A percentile compares a stretch with the other conserved stretches of the same genome.
phyloP scores from a whole-genome alignment of 768 basidiomycete species.

The Mycena venus region DNA sequence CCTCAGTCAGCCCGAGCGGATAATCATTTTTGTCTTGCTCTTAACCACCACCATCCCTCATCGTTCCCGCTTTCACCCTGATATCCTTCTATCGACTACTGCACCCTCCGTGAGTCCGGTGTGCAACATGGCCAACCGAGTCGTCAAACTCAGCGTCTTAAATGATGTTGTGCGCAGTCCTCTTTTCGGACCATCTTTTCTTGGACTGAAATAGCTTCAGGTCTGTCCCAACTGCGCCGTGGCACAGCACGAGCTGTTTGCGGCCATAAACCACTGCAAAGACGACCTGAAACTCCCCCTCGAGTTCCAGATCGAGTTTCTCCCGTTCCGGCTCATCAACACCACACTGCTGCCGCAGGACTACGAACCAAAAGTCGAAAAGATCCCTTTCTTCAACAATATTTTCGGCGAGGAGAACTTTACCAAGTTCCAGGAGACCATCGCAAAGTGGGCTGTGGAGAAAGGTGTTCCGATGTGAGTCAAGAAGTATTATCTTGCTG shows the following conservation, averaged over 20 bases:
- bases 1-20: slow-evolving; percentile 2
- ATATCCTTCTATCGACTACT: slow-evolving; percentile 15
- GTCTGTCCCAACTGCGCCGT: slow-evolving; percentile 67
- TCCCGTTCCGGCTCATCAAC: slow-evolving; percentile 64
- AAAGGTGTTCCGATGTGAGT: slow-evolving; percentile 72
- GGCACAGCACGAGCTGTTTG: slow-evolving; percentile 64
- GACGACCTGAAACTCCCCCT: slow-evolving; percentile 62
- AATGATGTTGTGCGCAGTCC: slow-evolving; percentile 61
- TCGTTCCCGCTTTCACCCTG: slow-evolving; percentile 1
- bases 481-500: background rate
- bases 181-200: slow-evolving; percentile 16
- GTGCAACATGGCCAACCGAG: slow-evolving; percentile 53
- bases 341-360: slow-evolving; percentile 52
- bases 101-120: slow-evolving; percentile 26
- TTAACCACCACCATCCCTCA: background rate
- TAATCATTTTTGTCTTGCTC: background rate
- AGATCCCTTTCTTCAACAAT: slow-evolving; percentile 55
- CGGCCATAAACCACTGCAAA: slow-evolving; percentile 63
- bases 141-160: slow-evolving; percentile 62
- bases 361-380: slow-evolving; percentile 52
- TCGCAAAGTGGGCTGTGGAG: slow-evolving; percentile 67
- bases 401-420: slow-evolving; percentile 69
- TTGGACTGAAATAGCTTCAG: slow-evolving; percentile 40
- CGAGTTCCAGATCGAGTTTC: slow-evolving; percentile 64
- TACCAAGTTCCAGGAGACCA: slow-evolving; percentile 52